These are phyloP conservation scores for Ophiostoma montium DNA, from an alignment of 2,329 filamentous ascomycete species.

Conservation along the genomic window DNA sequence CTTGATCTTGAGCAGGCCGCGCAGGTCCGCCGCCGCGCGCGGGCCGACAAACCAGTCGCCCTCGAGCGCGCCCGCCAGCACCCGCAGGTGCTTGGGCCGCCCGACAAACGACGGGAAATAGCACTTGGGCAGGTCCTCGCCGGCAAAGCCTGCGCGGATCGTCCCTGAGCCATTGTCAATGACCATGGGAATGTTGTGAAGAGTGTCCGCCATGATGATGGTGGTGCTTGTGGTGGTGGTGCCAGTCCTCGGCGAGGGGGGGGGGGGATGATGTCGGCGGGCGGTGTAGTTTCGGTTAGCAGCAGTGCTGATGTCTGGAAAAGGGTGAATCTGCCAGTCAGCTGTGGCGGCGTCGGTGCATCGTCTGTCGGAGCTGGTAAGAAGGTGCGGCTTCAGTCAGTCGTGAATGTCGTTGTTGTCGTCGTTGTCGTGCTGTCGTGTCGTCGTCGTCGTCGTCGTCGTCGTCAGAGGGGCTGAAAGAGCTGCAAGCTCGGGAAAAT, in stretches of 20 bases:
- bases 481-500: background rate
- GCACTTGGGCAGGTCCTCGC: slow-evolving; percentile 90
- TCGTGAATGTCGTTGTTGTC: slow-evolving; percentile 4
- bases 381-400: background rate
- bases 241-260: background rate
- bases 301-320: background rate
- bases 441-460: slow-evolving; percentile 1
- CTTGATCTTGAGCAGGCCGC: slow-evolving; percentile 85
- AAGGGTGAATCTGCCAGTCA: slow-evolving; percentile 1
- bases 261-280: background rate
- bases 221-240: background rate
- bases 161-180: slow-evolving; percentile 98
- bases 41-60: slow-evolving; percentile 95
- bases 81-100: slow-evolving; percentile 84
- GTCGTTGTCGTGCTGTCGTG: background rate
- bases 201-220: slow-evolving; percentile 39
- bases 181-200: slow-evolving; percentile 97
- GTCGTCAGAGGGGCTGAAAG: background rate
- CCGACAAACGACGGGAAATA: slow-evolving; percentile 97
- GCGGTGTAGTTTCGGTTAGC: background rate
- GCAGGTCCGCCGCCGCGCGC: slow-evolving; percentile 71
- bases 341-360: slow-evolving; percentile 9
- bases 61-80: slow-evolving; percentile 90
- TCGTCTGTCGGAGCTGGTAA: slow-evolving; percentile 2
- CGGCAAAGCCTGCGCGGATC: slow-evolving; percentile 91